Percentiles rank a stretch among this genome's conserved stretches.
Conservation (phyloP, 2,329 filamentous ascomycete genomes). For the Curvularia eragrostidis region DNA sequence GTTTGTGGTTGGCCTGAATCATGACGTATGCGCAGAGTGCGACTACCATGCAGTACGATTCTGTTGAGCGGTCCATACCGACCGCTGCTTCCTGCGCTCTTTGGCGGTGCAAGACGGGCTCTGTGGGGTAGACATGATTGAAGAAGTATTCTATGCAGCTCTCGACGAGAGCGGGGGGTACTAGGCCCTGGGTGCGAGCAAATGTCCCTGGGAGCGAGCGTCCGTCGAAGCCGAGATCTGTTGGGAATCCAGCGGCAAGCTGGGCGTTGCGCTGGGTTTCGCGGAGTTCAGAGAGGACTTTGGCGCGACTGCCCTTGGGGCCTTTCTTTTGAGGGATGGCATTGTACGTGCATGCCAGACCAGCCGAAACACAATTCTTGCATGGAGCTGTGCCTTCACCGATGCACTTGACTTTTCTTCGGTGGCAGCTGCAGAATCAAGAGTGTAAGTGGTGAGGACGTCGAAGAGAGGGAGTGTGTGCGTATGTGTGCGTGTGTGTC, state of each 20-base stretch:
- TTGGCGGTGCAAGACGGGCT: slow-evolving; percentile 64
- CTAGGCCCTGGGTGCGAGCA: slow-evolving; percentile 57
- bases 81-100: slow-evolving; percentile 61
- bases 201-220: slow-evolving; percentile 52
- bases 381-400: slow-evolving; percentile 61
- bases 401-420: slow-evolving; percentile 60
- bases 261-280: slow-evolving; percentile 58
- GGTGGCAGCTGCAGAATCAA: slow-evolving; percentile 49
- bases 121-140: slow-evolving; percentile 68
- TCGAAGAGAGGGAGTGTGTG: slow-evolving; percentile 1
- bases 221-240: slow-evolving; percentile 51
- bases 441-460: slow-evolving; percentile 19
- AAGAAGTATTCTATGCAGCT: slow-evolving; percentile 68
- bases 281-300: slow-evolving; percentile 68
- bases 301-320: slow-evolving; percentile 67
- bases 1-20: slow-evolving; percentile 57
- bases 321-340: slow-evolving; percentile 70
- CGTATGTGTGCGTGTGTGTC: slow-evolving; percentile 9
- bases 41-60: slow-evolving; percentile 65
- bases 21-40: slow-evolving; percentile 59
- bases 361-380: slow-evolving; percentile 66
- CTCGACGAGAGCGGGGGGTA: slow-evolving; percentile 58
- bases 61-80: slow-evolving; percentile 59
- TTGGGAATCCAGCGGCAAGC: slow-evolving; percentile 51
- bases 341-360: slow-evolving; percentile 68